Evolutionary conservation across 2,329 filamentous ascomycete species (phyloP).

Genomic region (Apiospora arundinis): DNA sequence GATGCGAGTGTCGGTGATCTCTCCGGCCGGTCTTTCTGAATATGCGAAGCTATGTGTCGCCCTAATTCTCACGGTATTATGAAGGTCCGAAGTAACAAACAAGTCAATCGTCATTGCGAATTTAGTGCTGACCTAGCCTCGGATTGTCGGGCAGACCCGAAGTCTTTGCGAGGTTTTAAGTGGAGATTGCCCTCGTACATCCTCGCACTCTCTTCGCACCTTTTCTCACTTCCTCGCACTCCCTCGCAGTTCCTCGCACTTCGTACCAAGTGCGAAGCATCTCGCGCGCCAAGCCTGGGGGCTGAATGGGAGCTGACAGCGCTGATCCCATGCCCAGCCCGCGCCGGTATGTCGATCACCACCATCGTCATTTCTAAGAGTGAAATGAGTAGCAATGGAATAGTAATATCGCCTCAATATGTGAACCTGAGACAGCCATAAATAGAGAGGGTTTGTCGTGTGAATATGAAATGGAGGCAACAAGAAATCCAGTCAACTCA

Average conservation of each 20-base stretch:
- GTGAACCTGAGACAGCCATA: not conserved
- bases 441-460: not conserved
- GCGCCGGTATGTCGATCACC: not conserved
- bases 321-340: not conserved
- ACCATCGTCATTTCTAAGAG: not conserved
- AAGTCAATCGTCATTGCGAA: not conserved
- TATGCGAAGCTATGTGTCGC: no score
- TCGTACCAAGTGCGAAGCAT: not conserved
- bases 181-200: not conserved
- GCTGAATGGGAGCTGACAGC: not conserved
- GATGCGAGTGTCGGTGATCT: not conserved
- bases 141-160: not conserved
- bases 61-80: no score
- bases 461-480: not conserved
- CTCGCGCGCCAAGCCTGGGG: not conserved
- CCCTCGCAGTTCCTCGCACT: slow-evolving; percentile 8
- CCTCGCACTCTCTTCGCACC: slow-evolving; percentile 2
- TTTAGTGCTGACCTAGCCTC: not conserved
- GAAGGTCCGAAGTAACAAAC: not conserved
- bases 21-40: not conserved
- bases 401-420: not conserved
- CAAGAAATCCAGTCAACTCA: not conserved
- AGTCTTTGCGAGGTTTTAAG: not conserved
- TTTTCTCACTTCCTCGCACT: not conserved
- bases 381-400: not conserved